Conservation (phyloP, 2,329 filamentous ascomycete species). For the Diaporthe eres region DNA sequence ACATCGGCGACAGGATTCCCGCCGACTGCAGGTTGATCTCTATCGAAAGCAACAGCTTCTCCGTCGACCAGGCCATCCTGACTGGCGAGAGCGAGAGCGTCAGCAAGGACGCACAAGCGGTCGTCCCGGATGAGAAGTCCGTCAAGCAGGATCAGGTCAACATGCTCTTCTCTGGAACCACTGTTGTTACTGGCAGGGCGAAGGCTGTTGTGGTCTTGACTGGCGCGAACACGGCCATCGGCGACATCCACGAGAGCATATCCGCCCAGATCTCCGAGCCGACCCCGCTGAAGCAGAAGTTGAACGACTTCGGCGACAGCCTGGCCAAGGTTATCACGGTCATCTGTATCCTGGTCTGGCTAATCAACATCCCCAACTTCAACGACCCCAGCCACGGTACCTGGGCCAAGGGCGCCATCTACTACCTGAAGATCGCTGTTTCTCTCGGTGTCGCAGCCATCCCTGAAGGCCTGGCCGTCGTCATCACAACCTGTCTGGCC, state of each 20-base stretch:
- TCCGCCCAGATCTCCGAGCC: constrained; percentile 97
- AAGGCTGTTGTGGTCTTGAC: constrained; percentile 92
- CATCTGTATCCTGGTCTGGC: constrained; percentile 96
- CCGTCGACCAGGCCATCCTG: constrained; percentile 95
- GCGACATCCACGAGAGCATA: constrained; percentile 99
- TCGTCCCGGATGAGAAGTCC: constrained; percentile 83
- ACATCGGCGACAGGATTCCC: constrained; percentile 93
- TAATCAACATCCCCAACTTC: constrained; percentile 99
- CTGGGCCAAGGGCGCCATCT: constrained; percentile 97
- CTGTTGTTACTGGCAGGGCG: constrained; percentile 93
- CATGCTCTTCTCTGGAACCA: constrained; percentile 98
- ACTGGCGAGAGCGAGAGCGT: constrained; percentile 99
- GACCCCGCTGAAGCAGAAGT: constrained; percentile 97
- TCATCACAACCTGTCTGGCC: constrained; percentile 98
- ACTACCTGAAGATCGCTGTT: constrained; percentile 99
- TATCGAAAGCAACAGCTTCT: constrained; percentile 97
- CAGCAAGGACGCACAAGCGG: constrained; percentile 79
- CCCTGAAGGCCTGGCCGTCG: constrained; percentile 95
- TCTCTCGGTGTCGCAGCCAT: constrained; percentile 98
- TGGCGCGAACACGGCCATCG: constrained; percentile 92
- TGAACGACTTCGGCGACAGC: constrained; percentile 97
- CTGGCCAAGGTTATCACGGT: constrained; percentile 98
- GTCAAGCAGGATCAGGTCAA: constrained; percentile 98
- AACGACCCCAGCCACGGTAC: constrained; percentile 92
- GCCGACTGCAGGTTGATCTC: constrained; percentile 92